Evolutionary conservation across 106 monocot species (phyloP).

Genomic region (Allium fistulosum): DNA sequence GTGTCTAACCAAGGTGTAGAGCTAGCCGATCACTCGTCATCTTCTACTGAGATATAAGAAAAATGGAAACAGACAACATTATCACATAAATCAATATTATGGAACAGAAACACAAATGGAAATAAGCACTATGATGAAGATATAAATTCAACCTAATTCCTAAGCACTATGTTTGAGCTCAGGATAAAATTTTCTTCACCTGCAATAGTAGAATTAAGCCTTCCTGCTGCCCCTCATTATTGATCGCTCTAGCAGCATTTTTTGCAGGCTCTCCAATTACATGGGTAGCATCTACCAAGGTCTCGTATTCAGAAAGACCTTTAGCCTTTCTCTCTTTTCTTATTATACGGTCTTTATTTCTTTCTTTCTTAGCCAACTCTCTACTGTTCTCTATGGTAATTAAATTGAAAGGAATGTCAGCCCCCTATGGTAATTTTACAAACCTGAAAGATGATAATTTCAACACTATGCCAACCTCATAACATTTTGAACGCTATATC

Average conservation of each 20-base stretch:
- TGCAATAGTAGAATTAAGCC: slow-evolving; percentile 68
- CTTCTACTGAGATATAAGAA: too few relatives aligned
- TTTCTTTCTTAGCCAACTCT: slow-evolving; percentile 93
- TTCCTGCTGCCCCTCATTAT: slow-evolving; percentile 93
- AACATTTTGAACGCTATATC: too few relatives aligned
- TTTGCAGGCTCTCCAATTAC: slow-evolving; percentile 47
- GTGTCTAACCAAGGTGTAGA: too few relatives aligned
- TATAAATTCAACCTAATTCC: slow-evolving; percentile 30
- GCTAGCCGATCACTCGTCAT: too few relatives aligned
- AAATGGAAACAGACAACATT: too few relatives aligned
- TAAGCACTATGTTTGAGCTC: slow-evolving; percentile 86
- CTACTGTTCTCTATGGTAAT: slow-evolving; percentile 67
- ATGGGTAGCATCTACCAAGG: slow-evolving; percentile 21
- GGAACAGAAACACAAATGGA: too few relatives aligned
- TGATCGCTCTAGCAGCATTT: slow-evolving; percentile 32
- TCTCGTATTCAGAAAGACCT: slow-evolving; percentile 34
- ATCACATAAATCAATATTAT: too few relatives aligned
- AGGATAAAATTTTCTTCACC: slow-evolving; percentile 74
- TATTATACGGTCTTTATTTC: slow-evolving; percentile 61
- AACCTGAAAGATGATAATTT: too few relatives aligned
- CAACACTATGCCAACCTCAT: too few relatives aligned
- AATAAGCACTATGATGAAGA: too few relatives aligned
- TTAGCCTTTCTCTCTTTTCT: slow-evolving; percentile 51
- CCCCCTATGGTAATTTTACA: too few relatives aligned
- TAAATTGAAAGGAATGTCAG: too few relatives aligned